Evolutionary conservation across 2,329 filamentous ascomycete species (phyloP).

Genomic region (Aspergillus tubingensis): DNA sequence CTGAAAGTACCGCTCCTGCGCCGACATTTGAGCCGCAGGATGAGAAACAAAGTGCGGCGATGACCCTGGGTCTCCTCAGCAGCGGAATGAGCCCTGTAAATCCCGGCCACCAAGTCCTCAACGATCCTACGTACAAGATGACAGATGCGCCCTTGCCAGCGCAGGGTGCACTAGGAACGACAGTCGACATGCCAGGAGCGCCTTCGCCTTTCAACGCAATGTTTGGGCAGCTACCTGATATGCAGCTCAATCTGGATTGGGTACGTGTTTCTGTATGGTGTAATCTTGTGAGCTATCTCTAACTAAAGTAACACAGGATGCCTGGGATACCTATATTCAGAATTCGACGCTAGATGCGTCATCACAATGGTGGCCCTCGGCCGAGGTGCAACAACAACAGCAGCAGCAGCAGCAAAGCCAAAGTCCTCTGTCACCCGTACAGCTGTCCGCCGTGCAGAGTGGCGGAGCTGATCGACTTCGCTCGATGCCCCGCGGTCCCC

Average conservation of each 20-base stretch:
- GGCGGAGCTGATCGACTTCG: conserved; percentile 19
- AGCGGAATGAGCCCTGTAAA: conserved; percentile 59
- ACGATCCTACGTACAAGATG: conserved; percentile 33
- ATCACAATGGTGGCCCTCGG: conserved; percentile 42
- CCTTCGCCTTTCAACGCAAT: conserved; percentile 56
- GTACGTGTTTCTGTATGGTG: conserved; percentile 47
- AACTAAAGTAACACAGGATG: conserved; percentile 52
- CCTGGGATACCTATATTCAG: conserved; percentile 70
- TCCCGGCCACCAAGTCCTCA: conserved; percentile 32
- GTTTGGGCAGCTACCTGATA: conserved; percentile 59
- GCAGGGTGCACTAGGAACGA: conserved; percentile 26
- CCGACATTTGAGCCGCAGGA: conserved; percentile 48
- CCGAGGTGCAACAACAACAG: conserved; percentile 34
- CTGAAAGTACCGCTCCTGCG: conserved; percentile 26
- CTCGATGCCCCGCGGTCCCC: conserved; percentile 16
- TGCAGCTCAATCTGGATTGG: conserved; percentile 63
- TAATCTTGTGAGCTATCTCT: not conserved
- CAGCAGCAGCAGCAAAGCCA: conserved; percentile 24
- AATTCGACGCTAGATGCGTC: conserved; percentile 52
- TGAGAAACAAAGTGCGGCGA: conserved; percentile 66
- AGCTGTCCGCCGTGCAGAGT: conserved; percentile 21
- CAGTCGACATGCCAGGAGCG: conserved; percentile 43
- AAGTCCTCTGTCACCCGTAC: conserved; percentile 26
- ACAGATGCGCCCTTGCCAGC: conserved; percentile 30
- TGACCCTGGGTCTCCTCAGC: conserved; percentile 70